Evolutionary conservation across 768 basidiomycete genomes (phyloP).

Genomic region (Mycena maculata): DNA sequence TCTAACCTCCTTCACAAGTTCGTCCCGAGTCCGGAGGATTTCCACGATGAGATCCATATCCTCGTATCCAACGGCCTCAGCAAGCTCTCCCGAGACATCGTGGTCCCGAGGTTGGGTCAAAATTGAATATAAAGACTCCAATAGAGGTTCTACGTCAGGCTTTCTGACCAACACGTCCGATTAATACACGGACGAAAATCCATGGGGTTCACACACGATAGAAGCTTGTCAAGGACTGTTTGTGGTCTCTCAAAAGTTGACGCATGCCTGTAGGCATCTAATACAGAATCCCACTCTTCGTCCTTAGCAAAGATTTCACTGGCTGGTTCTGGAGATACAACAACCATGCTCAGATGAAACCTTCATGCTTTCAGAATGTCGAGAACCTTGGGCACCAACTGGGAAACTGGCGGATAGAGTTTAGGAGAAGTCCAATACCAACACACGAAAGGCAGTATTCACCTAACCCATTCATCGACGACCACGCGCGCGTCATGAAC

Average conservation of each 20-base stretch:
- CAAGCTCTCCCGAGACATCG: conserved; percentile 80
- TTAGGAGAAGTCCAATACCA: conserved; percentile 7
- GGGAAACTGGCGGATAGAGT: conserved; percentile 16
- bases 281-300: conserved; percentile 31
- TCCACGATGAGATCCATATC: conserved; percentile 82
- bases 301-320: conserved; percentile 12
- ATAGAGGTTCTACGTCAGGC: conserved; percentile 40
- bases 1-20: conserved; percentile 62
- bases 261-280: conserved; percentile 21
- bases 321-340: conserved; percentile 2
- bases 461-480: conserved; percentile 48
- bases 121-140: conserved; percentile 48
- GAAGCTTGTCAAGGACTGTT: conserved; percentile 22
- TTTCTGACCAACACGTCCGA: conserved; percentile 38
- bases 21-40: conserved; percentile 68
- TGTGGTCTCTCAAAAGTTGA: conserved; percentile 6
- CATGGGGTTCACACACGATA: conserved; percentile 29
- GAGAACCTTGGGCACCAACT: conserved; percentile 19
- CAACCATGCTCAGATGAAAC: conserved; percentile 1
- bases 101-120: conserved; percentile 69
- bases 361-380: neutral
- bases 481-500: conserved; percentile 39
- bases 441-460: conserved; percentile 18
- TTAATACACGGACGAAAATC: neutral
- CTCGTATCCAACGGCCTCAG: conserved; percentile 87